phyloP scores from a whole-genome alignment of 352 stramenopile genomes.

The Albugo candida region DNA sequence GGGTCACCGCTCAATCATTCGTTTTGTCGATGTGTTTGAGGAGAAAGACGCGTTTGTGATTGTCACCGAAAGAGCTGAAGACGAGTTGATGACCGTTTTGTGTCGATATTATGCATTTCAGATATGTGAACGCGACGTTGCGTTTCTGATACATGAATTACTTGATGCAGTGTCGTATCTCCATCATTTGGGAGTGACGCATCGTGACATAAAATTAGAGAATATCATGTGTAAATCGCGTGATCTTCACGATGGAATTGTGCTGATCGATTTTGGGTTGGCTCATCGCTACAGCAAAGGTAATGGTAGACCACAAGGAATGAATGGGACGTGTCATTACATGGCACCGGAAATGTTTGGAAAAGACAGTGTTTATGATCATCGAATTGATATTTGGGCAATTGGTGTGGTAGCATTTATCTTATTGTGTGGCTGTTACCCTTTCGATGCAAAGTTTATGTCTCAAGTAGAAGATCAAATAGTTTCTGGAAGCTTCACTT shows the following conservation, averaged over 20 bases:
- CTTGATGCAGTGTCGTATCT: slow-evolving; percentile 45
- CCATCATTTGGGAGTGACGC: slow-evolving; percentile 49
- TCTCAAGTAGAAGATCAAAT: slow-evolving; percentile 76
- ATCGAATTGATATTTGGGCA: slow-evolving; percentile 57
- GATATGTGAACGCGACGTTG: slow-evolving; percentile 41
- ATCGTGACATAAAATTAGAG: slow-evolving; percentile 70
- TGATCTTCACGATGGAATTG: slow-evolving; percentile 21
- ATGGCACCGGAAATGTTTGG: slow-evolving; percentile 75
- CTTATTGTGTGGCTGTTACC: slow-evolving; percentile 45
- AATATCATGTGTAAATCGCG: slow-evolving; percentile 47
- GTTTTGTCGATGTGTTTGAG: slow-evolving; percentile 44
- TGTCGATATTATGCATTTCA: slow-evolving; percentile 12
- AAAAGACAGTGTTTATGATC: slow-evolving; percentile 27
- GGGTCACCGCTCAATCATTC: slow-evolving; percentile 31
- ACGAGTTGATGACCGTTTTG: slow-evolving; percentile 43
- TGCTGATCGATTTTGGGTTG: slow-evolving; percentile 71
- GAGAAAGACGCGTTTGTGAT: slow-evolving; percentile 43
- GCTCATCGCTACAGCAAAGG: slow-evolving; percentile 28
- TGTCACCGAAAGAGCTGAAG: slow-evolving; percentile 37
- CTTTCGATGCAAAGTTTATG: slow-evolving; percentile 65
- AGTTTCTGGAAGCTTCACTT: slow-evolving; percentile 28
- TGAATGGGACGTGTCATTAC: slow-evolving; percentile 71
- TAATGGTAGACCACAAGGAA: slow-evolving; percentile 30
- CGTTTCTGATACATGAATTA: slow-evolving; percentile 38
- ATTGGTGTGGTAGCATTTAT: slow-evolving; percentile 56